Conservation (phyloP, 129 eudicot genomes). For the Lactuca sativa region DNA sequence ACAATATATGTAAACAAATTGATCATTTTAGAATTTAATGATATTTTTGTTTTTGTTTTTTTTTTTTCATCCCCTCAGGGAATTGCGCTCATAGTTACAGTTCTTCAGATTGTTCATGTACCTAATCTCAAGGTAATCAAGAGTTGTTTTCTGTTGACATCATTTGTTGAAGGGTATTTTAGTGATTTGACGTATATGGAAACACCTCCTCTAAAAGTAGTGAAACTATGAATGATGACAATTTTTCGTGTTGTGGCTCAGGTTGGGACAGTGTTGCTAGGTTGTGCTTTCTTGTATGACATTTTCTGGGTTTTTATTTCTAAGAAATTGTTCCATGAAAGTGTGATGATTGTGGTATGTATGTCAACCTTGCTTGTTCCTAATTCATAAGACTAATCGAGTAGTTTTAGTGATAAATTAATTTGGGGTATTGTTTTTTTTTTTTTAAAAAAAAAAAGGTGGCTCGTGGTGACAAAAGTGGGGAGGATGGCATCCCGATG, state of each 20-base stretch:
- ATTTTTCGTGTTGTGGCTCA: constrained; percentile 36
- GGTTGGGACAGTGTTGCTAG: constrained; percentile 77
- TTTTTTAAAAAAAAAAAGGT: constrained; percentile 42
- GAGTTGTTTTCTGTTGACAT: neutral
- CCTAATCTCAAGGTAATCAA: constrained; percentile 85
- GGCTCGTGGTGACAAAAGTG: constrained; percentile 90
- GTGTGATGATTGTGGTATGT: constrained; percentile 96
- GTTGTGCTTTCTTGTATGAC: constrained; percentile 86
- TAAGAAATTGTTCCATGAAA: constrained; percentile 73
- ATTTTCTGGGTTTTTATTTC: constrained; percentile 92
- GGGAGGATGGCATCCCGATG: constrained; percentile 93
- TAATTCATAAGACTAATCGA: constrained; percentile 1
- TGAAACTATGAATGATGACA: neutral
- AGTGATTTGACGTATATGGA: neutral
- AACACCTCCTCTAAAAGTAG: too few relatives aligned
- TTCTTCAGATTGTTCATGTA: constrained; percentile 81
- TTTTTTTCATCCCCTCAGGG: constrained; percentile 55
- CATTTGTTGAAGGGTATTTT: neutral
- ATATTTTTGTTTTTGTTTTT: constrained; percentile 11
- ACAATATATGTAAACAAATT: neutral
- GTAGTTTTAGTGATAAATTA: neutral
- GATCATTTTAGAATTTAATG: neutral
- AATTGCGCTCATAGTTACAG: constrained; percentile 74
- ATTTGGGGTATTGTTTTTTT: neutral
- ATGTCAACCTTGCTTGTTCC: constrained; percentile 27